Percentiles rank a stretch among this genome's conserved stretches.
Evolutionary conservation across 31 red algal genomes (phyloP).

Genomic region (Endocladia muricata): DNA sequence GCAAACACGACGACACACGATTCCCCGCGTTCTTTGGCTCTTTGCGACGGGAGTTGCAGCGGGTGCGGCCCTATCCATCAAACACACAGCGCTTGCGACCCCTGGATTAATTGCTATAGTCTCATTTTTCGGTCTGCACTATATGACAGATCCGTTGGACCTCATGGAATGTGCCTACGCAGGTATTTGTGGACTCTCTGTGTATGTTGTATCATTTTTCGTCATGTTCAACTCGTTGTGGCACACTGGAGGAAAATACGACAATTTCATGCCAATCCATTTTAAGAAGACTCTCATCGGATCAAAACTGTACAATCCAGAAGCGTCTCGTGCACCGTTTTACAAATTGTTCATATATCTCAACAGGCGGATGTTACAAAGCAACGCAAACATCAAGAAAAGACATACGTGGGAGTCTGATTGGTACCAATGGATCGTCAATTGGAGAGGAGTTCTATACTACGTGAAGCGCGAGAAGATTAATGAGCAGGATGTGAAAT

Average conservation of each 20-base stretch:
- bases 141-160: slow-evolving; percentile 48
- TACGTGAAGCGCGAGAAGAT: slow-evolving; percentile 33
- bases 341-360: slow-evolving; percentile 58
- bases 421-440: slow-evolving; percentile 80
- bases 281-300: slow-evolving; percentile 89
- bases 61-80: slow-evolving; percentile 75
- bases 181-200: slow-evolving; percentile 33
- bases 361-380: slow-evolving; percentile 49
- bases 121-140: slow-evolving; percentile 88
- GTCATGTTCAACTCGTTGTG: slow-evolving; percentile 74
- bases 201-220: slow-evolving; percentile 73
- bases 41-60: slow-evolving; percentile 54
- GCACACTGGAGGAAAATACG: slow-evolving; percentile 74
- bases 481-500: not conserved
- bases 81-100: slow-evolving; percentile 81
- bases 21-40: slow-evolving; percentile 21
- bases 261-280: slow-evolving; percentile 81
- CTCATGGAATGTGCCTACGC: slow-evolving; percentile 68
- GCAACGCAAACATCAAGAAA: slow-evolving; percentile 58
- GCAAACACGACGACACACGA: slow-evolving; percentile 31
- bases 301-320: slow-evolving; percentile 59
- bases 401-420: slow-evolving; percentile 70
- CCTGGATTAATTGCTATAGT: slow-evolving; percentile 85
- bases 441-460: slow-evolving; percentile 71
- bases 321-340: slow-evolving; percentile 51